Evolutionary conservation across 371 early-diverging fungal genomes (phyloP).

Genomic region (Fennellomyces sp.): DNA sequence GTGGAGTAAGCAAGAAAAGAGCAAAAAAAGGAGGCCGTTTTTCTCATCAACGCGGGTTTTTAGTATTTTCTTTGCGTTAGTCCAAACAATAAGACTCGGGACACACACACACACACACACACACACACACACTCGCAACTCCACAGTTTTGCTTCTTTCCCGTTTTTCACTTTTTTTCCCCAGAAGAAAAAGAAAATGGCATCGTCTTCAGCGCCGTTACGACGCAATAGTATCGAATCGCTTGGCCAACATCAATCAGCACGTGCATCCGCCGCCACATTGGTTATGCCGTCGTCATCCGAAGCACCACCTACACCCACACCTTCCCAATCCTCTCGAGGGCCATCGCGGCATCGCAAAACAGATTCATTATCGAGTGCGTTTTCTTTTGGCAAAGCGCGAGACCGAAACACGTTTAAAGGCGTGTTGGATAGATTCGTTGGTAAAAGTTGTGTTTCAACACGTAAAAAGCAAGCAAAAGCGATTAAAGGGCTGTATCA

Average conservation of each 20-base stretch:
- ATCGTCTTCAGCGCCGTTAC: not conserved
- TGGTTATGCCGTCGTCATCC: constrained; percentile 13
- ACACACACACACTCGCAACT: not conserved
- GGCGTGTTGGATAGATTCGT: constrained; percentile 57
- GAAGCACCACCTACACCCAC: not conserved
- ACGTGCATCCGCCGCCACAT: constrained; percentile 20
- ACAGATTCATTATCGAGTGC: not conserved
- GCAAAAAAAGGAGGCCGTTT: no score
- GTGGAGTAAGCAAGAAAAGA: no score
- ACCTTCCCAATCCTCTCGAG: not conserved
- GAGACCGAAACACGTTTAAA: constrained; percentile 46
- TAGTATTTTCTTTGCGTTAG: no score
- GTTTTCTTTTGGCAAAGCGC: constrained; percentile 12
- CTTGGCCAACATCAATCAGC: not conserved
- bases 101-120: not conserved
- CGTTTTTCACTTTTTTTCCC: not conserved
- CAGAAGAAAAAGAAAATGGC: no score
- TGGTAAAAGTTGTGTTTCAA: constrained; percentile 11
- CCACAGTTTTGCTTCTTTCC: not conserved
- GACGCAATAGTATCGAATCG: not conserved
- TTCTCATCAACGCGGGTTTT: no score
- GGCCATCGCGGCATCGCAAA: not conserved
- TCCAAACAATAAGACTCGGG: no score
- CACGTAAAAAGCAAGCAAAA: not conserved
- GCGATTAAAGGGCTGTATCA: no score